phyloP scores from a whole-genome alignment of 1,284 basidiomycete species.

The Hemileia vastatrix region DNA sequence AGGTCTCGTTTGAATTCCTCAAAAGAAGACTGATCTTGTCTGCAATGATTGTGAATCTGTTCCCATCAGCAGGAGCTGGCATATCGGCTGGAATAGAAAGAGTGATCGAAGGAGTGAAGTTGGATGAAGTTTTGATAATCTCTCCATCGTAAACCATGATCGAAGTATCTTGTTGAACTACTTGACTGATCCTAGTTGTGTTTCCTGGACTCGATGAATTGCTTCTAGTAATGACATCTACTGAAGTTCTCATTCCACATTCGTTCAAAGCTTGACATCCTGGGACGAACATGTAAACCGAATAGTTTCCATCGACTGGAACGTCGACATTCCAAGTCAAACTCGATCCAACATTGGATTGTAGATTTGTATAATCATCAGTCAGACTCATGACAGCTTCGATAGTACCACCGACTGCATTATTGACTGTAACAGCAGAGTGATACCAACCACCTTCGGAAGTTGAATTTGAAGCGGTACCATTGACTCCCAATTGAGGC shows the following conservation, averaged over 20 bases:
- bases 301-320: conserved; percentile 36
- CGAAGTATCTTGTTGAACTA: conserved; percentile 28
- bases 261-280: conserved; percentile 30
- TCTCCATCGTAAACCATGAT: conserved; percentile 34
- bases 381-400: conserved; percentile 31
- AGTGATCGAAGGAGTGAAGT: conserved; percentile 31
- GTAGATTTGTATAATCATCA: conserved; percentile 32
- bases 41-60: conserved; percentile 33
- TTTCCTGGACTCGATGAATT: conserved; percentile 26
- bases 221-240: conserved; percentile 33
- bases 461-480: conserved; percentile 30
- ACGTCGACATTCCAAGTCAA: conserved; percentile 34
- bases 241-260: conserved; percentile 31
- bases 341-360: conserved; percentile 25
- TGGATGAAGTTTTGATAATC: conserved; percentile 26
- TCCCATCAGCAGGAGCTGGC: conserved; percentile 30
- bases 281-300: conserved; percentile 35
- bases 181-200: conserved; percentile 28
- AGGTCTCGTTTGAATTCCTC: conserved; percentile 34
- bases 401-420: conserved; percentile 24
- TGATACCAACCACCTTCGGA: conserved; percentile 34
- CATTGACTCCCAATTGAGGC: conserved; percentile 31
- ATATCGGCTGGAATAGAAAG: conserved; percentile 34
- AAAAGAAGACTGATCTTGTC: conserved; percentile 34
- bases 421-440: conserved; percentile 24